A percentile compares a stretch with the other conserved stretches of the same genome.
phyloP scores from a whole-genome alignment of 148 eudicot genomes.

The Tetragonia tetragonoides region DNA sequence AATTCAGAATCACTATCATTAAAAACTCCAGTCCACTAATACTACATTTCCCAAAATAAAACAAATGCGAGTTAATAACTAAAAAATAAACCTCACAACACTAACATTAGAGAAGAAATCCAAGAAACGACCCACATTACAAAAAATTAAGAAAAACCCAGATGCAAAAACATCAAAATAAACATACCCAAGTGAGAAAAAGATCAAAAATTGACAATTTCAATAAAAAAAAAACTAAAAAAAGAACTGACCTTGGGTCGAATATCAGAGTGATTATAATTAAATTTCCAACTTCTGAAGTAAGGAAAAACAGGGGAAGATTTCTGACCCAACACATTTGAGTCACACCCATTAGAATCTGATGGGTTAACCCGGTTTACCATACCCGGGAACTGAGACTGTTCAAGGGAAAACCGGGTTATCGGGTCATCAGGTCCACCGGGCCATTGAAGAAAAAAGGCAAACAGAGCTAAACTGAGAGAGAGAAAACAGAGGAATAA shows the following conservation, averaged over 20 bases:
- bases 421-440: constrained; percentile 39
- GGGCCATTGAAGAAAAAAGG: constrained; percentile 63
- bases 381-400: constrained; percentile 38
- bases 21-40: neutral
- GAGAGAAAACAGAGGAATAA: constrained; percentile 47
- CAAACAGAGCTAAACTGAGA: constrained; percentile 43
- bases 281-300: constrained; percentile 50
- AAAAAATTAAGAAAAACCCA: constrained; percentile 7
- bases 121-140: neutral
- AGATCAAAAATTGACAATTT: neutral
- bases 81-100: neutral
- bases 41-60: neutral
- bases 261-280: constrained; percentile 35
- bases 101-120: neutral
- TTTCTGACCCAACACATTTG: constrained; percentile 38
- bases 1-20: too few species aligned
- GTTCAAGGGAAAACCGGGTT: constrained; percentile 34
- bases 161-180: constrained; percentile 8
- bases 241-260: constrained; percentile 48
- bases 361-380: constrained; percentile 18
- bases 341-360: constrained; percentile 23
- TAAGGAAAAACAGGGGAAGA: constrained; percentile 55
- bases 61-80: neutral
- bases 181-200: constrained; percentile 2
- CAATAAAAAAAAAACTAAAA: neutral